Base-by-base conservation (phyloP, 441 rosid genomes). In the Jatropha multifida region DNA sequence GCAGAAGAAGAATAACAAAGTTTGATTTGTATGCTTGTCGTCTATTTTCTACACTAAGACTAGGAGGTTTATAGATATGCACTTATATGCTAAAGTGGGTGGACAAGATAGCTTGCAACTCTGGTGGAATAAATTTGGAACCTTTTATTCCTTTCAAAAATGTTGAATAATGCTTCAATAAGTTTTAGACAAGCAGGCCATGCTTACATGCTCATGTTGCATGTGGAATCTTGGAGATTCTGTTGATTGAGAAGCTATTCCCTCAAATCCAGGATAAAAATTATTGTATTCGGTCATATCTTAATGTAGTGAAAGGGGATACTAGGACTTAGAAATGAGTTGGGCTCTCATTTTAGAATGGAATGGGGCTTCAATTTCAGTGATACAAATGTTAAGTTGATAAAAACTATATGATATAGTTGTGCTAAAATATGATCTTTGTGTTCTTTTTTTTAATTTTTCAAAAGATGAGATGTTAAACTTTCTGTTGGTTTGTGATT, bases 31-130 rank as follows among this genome's bases (percentile, higher is more conserved):
- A 14, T 13, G 41, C 41, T 1, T n/a, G 48, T 18, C 52, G 23
- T 18, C 15, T 27, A 23, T 17, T 40, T 12, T 41, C 41, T 74
- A 74, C 32, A 40, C 23, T 41, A 48, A 37, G 14, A 40, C 7
- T 68, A 49, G 62, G 62, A 49, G 20, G 38, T 60, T 74, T 51
- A 72, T 72, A 15, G 27, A 44, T 9, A 38, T 23, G 1, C 41
- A 3, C 3, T 65, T 42, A 27, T 52, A 54, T 69, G 64, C 74
- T 63, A 60, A 69, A 63, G 58, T 69, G 32, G 72, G 44, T 66
- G 72, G 44, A 67, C n/a, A 14, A 32, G 13, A 13, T 75, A 58
- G 51, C 13, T 18, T 37, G 23, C 40, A 44, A 3, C 40, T 2
- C 68, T 32, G 15, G 1, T 75, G 40, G 59, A 49, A 14, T 48